These are phyloP conservation scores for Thielaviopsis punctulata DNA, from an alignment of 2,329 filamentous ascomycete genomes.

Conservation along the genomic window DNA sequence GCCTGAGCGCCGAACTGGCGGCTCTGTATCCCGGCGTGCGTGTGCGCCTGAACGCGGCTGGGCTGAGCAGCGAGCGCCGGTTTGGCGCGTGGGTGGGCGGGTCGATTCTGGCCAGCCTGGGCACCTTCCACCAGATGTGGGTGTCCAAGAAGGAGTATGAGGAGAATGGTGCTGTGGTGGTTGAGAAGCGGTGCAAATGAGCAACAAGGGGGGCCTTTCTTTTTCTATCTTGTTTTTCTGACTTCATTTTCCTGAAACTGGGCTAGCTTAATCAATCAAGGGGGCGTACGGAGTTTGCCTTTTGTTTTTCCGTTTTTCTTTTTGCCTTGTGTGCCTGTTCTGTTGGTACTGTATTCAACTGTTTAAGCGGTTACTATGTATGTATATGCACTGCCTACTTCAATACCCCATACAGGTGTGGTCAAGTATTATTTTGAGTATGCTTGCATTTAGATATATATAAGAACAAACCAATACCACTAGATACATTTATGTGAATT, in stretches of 20 bases:
- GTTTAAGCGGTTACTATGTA: background rate
- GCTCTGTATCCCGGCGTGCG: constrained; percentile 68
- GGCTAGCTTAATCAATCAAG: background rate
- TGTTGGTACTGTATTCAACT: constrained; percentile 2
- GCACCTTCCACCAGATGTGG: constrained; percentile 99
- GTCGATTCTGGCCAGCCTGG: constrained; percentile 84
- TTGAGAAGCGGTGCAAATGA: constrained; percentile 91
- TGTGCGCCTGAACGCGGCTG: constrained; percentile 76
- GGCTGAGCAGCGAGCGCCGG: constrained; percentile 70
- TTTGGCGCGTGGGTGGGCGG: constrained; percentile 95
- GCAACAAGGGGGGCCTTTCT: background rate
- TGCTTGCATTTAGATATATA: background rate
- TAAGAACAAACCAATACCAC: background rate
- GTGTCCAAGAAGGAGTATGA: constrained; percentile 95
- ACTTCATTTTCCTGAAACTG: too few species aligned
- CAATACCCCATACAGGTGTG: background rate
- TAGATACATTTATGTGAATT: background rate
- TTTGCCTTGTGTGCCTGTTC: background rate
- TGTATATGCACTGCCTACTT: background rate
- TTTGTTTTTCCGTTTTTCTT: background rate
- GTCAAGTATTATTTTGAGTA: background rate
- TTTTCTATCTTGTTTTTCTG: too few species aligned
- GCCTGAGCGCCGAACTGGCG: constrained; percentile 69
- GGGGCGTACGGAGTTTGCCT: constrained; percentile 4
- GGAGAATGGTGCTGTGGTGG: constrained; percentile 76